Evolutionary conservation across 2,329 filamentous ascomycete species (phyloP).

Genomic region (Phoma sp.): DNA sequence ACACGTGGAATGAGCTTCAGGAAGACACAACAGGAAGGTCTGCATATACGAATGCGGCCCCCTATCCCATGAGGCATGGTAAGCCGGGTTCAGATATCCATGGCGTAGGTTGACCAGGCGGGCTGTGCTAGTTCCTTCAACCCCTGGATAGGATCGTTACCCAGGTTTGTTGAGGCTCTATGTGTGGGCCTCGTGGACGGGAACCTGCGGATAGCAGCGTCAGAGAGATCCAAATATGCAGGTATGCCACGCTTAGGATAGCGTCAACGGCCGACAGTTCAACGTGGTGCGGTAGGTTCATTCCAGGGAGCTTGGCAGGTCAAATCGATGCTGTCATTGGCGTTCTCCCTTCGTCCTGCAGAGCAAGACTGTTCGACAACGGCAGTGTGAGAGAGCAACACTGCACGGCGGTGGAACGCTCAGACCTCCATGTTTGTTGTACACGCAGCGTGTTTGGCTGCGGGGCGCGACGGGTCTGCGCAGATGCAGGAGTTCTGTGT

Average conservation of each 20-base stretch:
- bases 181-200: conserved; percentile 14
- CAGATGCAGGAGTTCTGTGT: conserved; percentile 22
- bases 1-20: conserved; percentile 42
- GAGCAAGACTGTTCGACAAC: conserved; percentile 22
- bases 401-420: conserved; percentile 14
- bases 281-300: conserved; percentile 24
- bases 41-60: conserved; percentile 24
- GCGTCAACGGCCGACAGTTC: conserved; percentile 6
- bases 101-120: neutral
- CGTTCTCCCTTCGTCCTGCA: conserved; percentile 18
- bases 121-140: neutral
- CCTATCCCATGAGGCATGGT: conserved; percentile 14
- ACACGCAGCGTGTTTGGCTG: conserved; percentile 33
- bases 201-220: conserved; percentile 18
- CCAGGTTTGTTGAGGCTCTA: conserved; percentile 15
- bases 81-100: neutral
- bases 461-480: conserved; percentile 25
- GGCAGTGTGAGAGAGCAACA: conserved; percentile 8
- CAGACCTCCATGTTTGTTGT: conserved; percentile 19
- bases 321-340: conserved; percentile 20
- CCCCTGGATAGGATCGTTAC: neutral
- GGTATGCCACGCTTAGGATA: conserved; percentile 4
- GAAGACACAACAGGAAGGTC: conserved; percentile 32
- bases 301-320: conserved; percentile 33
- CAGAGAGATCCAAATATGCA: conserved; percentile 10